A percentile compares a stretch with the other conserved stretches of the same genome.
Evolutionary conservation across 805 yeast species (phyloP).

Genomic region (Metschnikowia henanensis): DNA sequence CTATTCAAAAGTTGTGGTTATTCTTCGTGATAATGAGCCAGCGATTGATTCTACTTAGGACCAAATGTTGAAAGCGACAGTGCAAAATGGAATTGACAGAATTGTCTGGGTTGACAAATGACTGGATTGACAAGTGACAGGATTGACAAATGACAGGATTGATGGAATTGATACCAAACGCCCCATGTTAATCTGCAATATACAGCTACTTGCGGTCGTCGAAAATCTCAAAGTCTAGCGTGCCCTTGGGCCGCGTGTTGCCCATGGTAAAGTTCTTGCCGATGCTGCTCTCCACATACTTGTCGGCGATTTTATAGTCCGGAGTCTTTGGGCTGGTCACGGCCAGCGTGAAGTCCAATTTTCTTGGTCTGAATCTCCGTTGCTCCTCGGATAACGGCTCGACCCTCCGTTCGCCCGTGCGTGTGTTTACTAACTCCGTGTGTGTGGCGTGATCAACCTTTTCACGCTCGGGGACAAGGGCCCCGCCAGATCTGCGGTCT

Average conservation of each 20-base stretch:
- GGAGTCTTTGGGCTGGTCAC: slow-evolving; percentile 10
- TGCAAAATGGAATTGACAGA: too few species aligned
- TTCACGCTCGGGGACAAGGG: background rate
- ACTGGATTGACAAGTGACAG: too few species aligned
- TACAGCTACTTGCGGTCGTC: slow-evolving; percentile 4
- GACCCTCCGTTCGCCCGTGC: slow-evolving; percentile 16
- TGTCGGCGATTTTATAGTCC: slow-evolving; percentile 17
- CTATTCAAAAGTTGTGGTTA: too few species aligned
- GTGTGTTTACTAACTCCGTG: slow-evolving; percentile 15
- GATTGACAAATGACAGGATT: too few species aligned
- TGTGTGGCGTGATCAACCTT: slow-evolving; percentile 15
- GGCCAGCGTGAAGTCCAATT: slow-evolving; percentile 19
- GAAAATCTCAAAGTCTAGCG: slow-evolving; percentile 17
- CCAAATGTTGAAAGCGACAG: too few species aligned
- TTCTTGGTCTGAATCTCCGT: slow-evolving; percentile 16
- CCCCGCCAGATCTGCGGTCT: background rate
- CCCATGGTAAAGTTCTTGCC: slow-evolving; percentile 19
- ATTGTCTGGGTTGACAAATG: too few species aligned
- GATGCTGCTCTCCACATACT: slow-evolving; percentile 16
- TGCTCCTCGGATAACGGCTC: slow-evolving; percentile 15
- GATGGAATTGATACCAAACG: too few species aligned
- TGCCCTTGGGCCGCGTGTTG: slow-evolving; percentile 11
- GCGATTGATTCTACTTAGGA: too few species aligned
- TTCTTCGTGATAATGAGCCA: too few species aligned
- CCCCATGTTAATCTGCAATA: background rate